Conservation (phyloP, 2,329 filamentous ascomycete genomes). For the Calonectria honghensis region DNA sequence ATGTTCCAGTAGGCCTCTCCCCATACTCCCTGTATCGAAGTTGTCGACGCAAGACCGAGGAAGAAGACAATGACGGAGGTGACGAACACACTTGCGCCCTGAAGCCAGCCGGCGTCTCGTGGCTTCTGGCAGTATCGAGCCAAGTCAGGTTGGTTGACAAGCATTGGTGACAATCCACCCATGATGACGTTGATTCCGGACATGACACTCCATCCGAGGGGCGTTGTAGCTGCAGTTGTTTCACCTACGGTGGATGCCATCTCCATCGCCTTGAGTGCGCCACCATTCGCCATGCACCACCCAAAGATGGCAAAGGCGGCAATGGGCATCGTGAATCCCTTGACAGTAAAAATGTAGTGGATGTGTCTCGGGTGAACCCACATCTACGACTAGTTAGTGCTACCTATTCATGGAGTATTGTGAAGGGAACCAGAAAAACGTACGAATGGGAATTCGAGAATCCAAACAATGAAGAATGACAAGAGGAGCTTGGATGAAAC, state of each 20-base stretch:
- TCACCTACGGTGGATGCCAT: constrained; percentile 52
- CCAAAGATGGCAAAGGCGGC: constrained; percentile 61
- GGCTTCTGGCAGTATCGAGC: constrained; percentile 18
- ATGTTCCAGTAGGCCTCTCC: constrained; percentile 61
- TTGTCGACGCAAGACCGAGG: constrained; percentile 51
- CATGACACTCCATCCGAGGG: constrained; percentile 12
- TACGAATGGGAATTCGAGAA: constrained; percentile 18
- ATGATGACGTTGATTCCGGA: constrained; percentile 17
- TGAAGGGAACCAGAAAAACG: background rate
- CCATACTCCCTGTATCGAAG: constrained; percentile 58
- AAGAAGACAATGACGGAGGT: constrained; percentile 13
- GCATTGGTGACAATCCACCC: constrained; percentile 4
- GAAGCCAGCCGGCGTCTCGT: constrained; percentile 7
- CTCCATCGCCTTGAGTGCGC: constrained; percentile 52
- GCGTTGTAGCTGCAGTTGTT: constrained; percentile 6
- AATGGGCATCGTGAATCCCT: constrained; percentile 59
- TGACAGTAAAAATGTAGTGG: constrained; percentile 60
- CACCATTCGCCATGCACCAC: constrained; percentile 58
- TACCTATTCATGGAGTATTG: no score
- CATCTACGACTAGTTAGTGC: constrained; percentile 41
- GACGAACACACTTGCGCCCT: constrained; percentile 2
- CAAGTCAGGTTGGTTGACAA: constrained; percentile 14
- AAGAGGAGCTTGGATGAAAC: constrained; percentile 45
- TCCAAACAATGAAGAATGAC: constrained; percentile 14
- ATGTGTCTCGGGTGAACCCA: constrained; percentile 61